A percentile compares a stretch with the other conserved stretches of the same genome.
Conservation (phyloP, 306 rosid genomes). For the Pueraria montana region DNA sequence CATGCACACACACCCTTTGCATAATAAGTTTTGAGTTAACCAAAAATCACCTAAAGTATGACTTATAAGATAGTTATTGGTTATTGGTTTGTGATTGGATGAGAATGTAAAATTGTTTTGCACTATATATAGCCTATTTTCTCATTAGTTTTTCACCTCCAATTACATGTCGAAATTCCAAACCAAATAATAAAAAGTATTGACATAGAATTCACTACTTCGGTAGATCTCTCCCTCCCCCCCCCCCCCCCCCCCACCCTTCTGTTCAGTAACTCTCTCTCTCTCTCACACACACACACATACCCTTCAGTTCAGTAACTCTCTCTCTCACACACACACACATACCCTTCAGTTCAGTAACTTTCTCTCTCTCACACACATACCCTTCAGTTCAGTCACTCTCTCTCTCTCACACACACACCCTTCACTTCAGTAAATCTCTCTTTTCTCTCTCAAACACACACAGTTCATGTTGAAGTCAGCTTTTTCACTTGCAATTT, state of each 20-base stretch:
- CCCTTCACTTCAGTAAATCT: too few species aligned
- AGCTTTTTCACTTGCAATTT: neutral
- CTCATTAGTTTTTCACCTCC: neutral
- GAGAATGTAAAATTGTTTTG: too few species aligned
- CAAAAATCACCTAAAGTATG: too few species aligned
- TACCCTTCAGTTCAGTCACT: neutral
- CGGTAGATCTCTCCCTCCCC: neutral
- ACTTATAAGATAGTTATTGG: too few species aligned
- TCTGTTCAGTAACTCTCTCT: neutral
- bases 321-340: neutral
- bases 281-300: neutral
- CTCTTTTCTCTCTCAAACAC: too few species aligned
- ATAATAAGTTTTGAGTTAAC: neutral
- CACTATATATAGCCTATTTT: too few species aligned
- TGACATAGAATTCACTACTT: neutral
- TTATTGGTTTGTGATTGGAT: too few species aligned
- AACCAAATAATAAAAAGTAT: neutral
- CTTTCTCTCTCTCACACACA: neutral
- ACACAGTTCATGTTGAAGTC: neutral
- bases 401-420: too few species aligned
- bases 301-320: too few species aligned
- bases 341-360: too few species aligned
- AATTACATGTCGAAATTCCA: neutral
- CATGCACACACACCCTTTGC: neutral
- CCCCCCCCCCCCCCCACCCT: too few species aligned